Base-by-base conservation (phyloP, 108 stramenopile species). In the Skeletonema grethae region DNA sequence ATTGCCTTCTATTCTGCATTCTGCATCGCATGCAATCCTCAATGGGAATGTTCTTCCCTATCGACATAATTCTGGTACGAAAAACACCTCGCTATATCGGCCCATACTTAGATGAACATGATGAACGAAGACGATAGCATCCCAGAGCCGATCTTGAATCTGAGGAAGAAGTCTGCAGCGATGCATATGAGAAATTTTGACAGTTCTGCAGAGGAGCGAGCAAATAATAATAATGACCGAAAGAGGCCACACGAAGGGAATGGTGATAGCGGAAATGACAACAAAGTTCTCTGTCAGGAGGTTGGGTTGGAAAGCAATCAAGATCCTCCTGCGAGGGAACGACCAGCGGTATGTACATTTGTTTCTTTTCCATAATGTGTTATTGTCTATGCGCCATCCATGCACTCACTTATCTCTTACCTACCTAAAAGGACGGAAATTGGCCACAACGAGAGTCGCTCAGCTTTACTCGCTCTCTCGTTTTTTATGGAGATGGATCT, bases 401-500 rank as follows among this genome's bases (percentile, higher is more conserved):
- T 9, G 10, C 24, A 39, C 30, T 35, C 34, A 56, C 34, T 57
- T n/a, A 34, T 36, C 5, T 12, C 50, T 35, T 46, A 24, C 8
- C 35, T 18, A 0, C 30, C 1, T 0, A 18, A 45, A 46, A 74
- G 77, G 79, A 80, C 53, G 72, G 72, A 8, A 80, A 80, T 39
- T 80, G 79, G 79, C 79, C 79, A 20, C 72, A 82, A 32, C 79
- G 82, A 16, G 91, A 95, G 61, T 83, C 75, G n/a, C 77, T 96
- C 15, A 93, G 91, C 29, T 96, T 96, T 67, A 93, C 95, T 1
- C 87, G 93, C 16, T 89, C 92, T 32, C 82, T 96, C 9, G 79
- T 94, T 24, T 96, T 96, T 67, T 96, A 96, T 66, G 95, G 95
- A 29, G 76, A 87, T 29, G 95, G 95, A 10, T 75, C 91, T 25